Evolutionary conservation across 73 alveolate genomes (phyloP).

Genomic region (Tetrahymena thermophila): DNA sequence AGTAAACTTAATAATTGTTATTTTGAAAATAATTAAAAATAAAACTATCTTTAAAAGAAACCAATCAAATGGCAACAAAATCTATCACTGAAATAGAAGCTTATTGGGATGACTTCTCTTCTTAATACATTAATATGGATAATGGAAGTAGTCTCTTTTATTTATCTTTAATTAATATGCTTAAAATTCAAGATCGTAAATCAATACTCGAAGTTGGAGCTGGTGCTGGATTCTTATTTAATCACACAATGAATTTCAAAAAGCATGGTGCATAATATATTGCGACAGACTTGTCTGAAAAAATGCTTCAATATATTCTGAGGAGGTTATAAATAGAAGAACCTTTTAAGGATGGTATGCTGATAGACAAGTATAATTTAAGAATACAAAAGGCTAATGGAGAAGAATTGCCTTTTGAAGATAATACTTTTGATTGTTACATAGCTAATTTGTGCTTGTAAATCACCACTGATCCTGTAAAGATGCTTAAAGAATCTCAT

Average conservation of each 20-base stretch:
- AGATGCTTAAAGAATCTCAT: slow-evolving; percentile 48
- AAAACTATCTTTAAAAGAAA: background rate
- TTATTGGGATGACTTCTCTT: background rate
- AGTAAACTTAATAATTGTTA: too few species aligned
- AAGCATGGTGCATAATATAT: background rate
- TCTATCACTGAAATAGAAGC: background rate
- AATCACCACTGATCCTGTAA: slow-evolving; percentile 46
- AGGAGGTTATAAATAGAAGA: background rate
- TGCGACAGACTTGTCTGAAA: background rate
- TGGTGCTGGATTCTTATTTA: background rate
- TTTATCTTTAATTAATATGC: background rate
- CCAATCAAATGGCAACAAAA: background rate
- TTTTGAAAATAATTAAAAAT: background rate
- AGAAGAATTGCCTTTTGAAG: slow-evolving; percentile 53
- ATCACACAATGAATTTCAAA: background rate
- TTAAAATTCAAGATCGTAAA: background rate
- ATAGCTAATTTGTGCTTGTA: slow-evolving; percentile 54
- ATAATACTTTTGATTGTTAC: slow-evolving; percentile 48
- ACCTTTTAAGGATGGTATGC: background rate
- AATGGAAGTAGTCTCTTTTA: background rate
- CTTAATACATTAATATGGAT: background rate
- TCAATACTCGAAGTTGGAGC: background rate
- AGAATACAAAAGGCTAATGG: slow-evolving; percentile 2
- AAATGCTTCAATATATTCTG: background rate
- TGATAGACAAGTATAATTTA: background rate